These are phyloP conservation scores for Aspergillus bridgeri DNA, from an alignment of 495 filamentous ascomycete species.

Conservation along the genomic window DNA sequence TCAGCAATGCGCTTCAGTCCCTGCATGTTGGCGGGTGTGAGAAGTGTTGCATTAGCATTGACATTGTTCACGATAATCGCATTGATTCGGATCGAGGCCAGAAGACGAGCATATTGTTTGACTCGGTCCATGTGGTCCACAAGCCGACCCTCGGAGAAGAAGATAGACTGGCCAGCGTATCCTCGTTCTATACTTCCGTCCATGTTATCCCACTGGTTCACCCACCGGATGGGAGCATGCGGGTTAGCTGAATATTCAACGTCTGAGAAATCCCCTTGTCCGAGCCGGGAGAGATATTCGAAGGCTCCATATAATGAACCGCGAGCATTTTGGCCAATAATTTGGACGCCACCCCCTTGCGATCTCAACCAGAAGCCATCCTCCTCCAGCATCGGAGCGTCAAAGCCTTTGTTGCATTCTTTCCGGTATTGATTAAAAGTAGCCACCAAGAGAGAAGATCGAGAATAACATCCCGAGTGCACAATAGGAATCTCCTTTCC, in stretches of 20 bases:
- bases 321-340: conserved; percentile 64
- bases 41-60: conserved; percentile 59
- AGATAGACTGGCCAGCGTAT: conserved; percentile 67
- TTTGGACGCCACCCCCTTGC: conserved; percentile 44
- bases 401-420: conserved; percentile 27
- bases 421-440: conserved; percentile 51
- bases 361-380: conserved; percentile 63
- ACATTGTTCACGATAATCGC: conserved; percentile 69
- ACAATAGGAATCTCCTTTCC: conserved; percentile 38
- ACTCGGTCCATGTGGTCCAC: conserved; percentile 56
- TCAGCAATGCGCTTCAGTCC: conserved; percentile 62
- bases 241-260: conserved; percentile 55
- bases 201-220: conserved; percentile 74
- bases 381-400: conserved; percentile 46
- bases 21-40: conserved; percentile 54
- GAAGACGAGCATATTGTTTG: conserved; percentile 60
- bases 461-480: conserved; percentile 20
- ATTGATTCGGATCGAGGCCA: conserved; percentile 67
- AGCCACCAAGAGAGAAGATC: conserved; percentile 51
- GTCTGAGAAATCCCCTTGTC: conserved; percentile 57
- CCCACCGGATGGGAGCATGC: conserved; percentile 61
- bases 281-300: conserved; percentile 62
- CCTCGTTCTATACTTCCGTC: conserved; percentile 68
- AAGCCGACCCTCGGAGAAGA: conserved; percentile 57
- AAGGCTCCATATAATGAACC: conserved; percentile 69